Conservation (phyloP, 768 basidiomycete species). For the Lactarius hatsudake region DNA sequence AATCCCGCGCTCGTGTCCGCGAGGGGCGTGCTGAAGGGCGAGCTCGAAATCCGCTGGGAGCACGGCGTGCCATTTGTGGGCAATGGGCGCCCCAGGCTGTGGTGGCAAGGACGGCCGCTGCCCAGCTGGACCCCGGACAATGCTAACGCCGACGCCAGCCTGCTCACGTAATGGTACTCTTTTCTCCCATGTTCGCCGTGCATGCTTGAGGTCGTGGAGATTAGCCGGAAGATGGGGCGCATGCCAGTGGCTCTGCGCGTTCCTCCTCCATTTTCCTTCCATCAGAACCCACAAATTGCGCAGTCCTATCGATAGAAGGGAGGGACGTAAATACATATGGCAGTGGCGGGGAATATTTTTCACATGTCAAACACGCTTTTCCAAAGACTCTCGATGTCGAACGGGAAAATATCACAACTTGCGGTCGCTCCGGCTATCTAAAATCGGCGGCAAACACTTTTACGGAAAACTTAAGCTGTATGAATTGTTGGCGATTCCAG, state of each 20-base stretch:
- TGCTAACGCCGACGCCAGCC: neutral
- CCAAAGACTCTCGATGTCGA: too few relatives aligned
- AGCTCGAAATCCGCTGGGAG: constrained; percentile 70
- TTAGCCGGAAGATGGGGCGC: neutral
- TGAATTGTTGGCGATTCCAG: too few relatives aligned
- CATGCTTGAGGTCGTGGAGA: neutral
- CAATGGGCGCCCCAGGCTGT: constrained; percentile 42
- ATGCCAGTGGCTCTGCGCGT: neutral
- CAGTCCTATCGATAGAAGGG: neutral
- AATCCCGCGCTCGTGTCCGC: constrained; percentile 62
- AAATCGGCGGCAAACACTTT: neutral
- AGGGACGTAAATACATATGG: neutral
- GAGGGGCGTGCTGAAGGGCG: constrained; percentile 54
- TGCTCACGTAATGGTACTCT: neutral
- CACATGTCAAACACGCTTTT: neutral
- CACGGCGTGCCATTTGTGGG: constrained; percentile 29
- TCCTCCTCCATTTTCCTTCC: neutral
- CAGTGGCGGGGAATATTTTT: neutral
- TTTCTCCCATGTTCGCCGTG: neutral
- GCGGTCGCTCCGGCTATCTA: neutral
- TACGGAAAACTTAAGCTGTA: neutral
- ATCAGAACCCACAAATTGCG: neutral
- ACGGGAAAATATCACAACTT: neutral
- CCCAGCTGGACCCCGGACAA: constrained; percentile 38
- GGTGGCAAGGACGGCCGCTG: constrained; percentile 41